Evolutionary conservation across 768 basidiomycete genomes (phyloP).

Genomic region (Cyathus striatus): DNA sequence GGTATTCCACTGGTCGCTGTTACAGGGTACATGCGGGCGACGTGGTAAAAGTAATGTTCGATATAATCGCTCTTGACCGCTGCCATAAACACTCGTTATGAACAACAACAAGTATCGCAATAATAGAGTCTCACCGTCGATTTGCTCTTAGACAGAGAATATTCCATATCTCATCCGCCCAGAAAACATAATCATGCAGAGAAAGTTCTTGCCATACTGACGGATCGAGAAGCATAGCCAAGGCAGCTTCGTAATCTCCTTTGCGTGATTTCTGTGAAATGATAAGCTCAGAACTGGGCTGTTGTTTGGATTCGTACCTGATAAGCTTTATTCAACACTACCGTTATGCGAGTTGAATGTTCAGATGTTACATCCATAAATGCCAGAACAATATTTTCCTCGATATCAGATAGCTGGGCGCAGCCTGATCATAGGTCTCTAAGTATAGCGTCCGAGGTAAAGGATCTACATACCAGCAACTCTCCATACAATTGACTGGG

Average conservation of each 20-base stretch:
- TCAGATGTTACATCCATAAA: slow-evolving; percentile 55
- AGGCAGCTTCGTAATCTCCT: slow-evolving; percentile 58
- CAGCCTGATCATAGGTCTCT: slow-evolving; percentile 65
- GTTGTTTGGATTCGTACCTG: slow-evolving; percentile 33
- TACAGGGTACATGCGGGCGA: slow-evolving; percentile 50
- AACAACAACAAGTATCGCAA: neutral
- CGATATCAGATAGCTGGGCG: slow-evolving; percentile 53
- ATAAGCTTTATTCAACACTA: slow-evolving; percentile 63
- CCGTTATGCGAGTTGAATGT: slow-evolving; percentile 57
- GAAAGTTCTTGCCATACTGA: slow-evolving; percentile 65
- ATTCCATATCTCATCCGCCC: slow-evolving; percentile 79
- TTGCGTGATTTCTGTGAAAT: slow-evolving; percentile 55
- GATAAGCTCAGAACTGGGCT: slow-evolving; percentile 5
- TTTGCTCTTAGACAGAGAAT: slow-evolving; percentile 62
- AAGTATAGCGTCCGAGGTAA: no score
- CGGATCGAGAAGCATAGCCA: slow-evolving; percentile 62
- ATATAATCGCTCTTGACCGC: slow-evolving; percentile 63
- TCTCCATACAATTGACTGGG: slow-evolving; percentile 71
- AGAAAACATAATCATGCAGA: slow-evolving; percentile 59
- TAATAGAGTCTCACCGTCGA: slow-evolving; percentile 46
- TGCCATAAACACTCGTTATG: slow-evolving; percentile 12
- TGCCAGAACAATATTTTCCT: slow-evolving; percentile 66
- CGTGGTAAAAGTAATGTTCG: slow-evolving; percentile 60
- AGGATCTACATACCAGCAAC: slow-evolving; percentile 61
- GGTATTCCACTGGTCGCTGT: slow-evolving; percentile 54